Conservation (phyloP, 2,329 filamentous ascomycete genomes). For the Trichoderma breve region DNA sequence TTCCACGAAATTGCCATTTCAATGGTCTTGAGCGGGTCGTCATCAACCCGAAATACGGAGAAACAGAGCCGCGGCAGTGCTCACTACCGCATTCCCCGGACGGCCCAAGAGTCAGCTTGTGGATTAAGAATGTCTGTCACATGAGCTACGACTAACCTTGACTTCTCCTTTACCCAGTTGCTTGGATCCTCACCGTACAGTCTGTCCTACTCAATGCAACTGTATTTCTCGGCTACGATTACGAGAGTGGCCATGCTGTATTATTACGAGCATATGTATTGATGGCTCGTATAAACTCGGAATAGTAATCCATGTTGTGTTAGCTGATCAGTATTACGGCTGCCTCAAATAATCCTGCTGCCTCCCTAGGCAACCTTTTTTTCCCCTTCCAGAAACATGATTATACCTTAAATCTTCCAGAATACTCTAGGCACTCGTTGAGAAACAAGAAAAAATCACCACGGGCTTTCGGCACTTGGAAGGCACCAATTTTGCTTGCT, state of each 20-base stretch:
- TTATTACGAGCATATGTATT: neutral
- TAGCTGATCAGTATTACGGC: neutral
- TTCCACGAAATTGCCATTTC: slow-evolving; percentile 12
- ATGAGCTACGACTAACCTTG: neutral
- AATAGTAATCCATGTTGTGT: neutral
- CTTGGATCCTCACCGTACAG: neutral
- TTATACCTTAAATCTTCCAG: neutral
- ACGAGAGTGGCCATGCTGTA: neutral
- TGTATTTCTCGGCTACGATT: neutral
- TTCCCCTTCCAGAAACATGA: neutral
- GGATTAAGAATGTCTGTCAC: neutral
- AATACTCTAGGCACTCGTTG: neutral
- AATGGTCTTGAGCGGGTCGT: neutral
- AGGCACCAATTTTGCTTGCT: neutral
- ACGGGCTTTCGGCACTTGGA: neutral
- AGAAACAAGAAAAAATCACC: neutral
- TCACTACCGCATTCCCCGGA: neutral
- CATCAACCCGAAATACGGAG: neutral
- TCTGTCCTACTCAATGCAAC: neutral
- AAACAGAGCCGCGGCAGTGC: neutral
- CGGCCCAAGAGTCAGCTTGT: neutral
- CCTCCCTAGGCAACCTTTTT: neutral
- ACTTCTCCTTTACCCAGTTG: slow-evolving; percentile 5
- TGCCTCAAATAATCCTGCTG: neutral
- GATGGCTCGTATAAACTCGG: neutral